Evolutionary conservation across 225 moss, liverwort and hornwort species (phyloP), one percentile per base, ranked within the genome.

Genomic region (Pleurozium schreberi): DNA sequence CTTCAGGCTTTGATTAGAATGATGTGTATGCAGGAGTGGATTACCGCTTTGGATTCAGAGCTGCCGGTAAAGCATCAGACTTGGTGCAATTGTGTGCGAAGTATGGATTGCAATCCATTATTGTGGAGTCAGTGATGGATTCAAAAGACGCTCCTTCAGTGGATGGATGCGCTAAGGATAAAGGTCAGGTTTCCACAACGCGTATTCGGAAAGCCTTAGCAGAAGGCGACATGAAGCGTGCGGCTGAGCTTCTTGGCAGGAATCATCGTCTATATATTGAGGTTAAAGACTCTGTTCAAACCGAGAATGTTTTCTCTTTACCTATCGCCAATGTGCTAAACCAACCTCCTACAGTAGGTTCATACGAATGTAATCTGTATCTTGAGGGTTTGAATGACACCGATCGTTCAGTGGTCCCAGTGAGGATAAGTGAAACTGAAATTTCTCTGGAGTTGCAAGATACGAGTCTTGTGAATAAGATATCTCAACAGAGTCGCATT

Each of bases 101-200:
- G 59, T 96, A 95, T 88, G 97, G 98, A 60, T 93, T 99, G 80
- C 93, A 95, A 87, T 89, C 95, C 22, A 87, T 92, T 45, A 96
- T 99, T 75, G 98, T 99, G 80, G 95, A 96, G 76, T 92, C 95
- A 36, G 95, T 99, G n/a, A 96, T 99, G 97, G 98, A 99, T 85
- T 79, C 84, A 47, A 89, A 88, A 74, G 89, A 85, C 38, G 82
- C 85, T 40, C 86, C 85, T 82, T 14, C 81, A 31, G 79, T 87
- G 36, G 91, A 90, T 33, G 90, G 85, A 45, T 90, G 69, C n/a
- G 93, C 92, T 82, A 93, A 94, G 88, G 98, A 96, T 86, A 99
- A 95, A 89, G 98, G 98, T 22, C 96, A 99, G 91, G 93, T 99
- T 77, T 99, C 98, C 34, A 96, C 98, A 66, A 97, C 98, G 40